These are phyloP conservation scores for Solanum corneliomulleri DNA, from an alignment of 257 asterid genomes.

Conservation along the genomic window DNA sequence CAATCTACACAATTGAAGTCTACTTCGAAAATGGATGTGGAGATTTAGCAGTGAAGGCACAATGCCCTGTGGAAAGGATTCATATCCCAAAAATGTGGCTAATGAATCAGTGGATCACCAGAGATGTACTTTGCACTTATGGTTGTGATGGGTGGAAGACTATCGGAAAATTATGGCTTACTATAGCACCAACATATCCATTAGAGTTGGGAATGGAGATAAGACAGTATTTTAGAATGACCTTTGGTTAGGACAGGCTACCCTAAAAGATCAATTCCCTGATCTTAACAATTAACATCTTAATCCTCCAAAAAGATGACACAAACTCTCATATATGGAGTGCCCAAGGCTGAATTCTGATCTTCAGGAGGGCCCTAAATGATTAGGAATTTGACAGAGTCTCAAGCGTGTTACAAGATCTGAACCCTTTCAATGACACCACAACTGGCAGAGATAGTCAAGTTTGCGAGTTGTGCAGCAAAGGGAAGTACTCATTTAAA, in stretches of 20 bases:
- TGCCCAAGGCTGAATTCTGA: background rate
- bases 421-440: background rate
- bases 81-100: background rate
- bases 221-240: background rate
- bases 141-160: background rate
- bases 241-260: background rate
- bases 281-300: background rate
- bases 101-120: background rate
- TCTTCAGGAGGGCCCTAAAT: background rate
- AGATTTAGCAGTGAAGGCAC: background rate
- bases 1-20: background rate
- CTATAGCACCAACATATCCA: background rate
- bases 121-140: background rate
- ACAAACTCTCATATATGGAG: background rate
- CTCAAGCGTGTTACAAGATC: background rate
- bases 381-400: background rate
- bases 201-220: background rate
- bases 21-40: background rate
- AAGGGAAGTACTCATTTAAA: no score
- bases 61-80: background rate
- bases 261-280: background rate
- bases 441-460: background rate
- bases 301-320: background rate
- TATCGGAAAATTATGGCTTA: background rate
- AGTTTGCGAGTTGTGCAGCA: background rate